phyloP scores from a whole-genome alignment of 257 asterid species.

The Paulownia fortunei region DNA sequence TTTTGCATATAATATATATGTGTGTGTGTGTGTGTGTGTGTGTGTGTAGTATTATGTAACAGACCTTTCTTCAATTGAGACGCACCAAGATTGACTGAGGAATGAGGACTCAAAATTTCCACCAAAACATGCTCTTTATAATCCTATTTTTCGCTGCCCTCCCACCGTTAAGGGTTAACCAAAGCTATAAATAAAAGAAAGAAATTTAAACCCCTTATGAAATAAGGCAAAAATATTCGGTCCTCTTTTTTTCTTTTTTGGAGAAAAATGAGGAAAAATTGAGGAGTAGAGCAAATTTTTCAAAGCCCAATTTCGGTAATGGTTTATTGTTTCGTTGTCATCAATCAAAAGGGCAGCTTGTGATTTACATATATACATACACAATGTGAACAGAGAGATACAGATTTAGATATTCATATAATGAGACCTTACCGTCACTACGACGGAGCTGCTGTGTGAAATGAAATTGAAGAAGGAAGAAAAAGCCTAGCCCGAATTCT shows the following conservation, averaged over 20 bases:
- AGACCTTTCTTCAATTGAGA: no score
- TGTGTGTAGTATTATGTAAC: no score
- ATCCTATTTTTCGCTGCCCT: no score
- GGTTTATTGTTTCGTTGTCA: conserved; percentile 7
- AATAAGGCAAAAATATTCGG: conserved; percentile 7
- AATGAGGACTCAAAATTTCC: no score
- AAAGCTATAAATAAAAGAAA: no score
- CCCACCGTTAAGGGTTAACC: no score
- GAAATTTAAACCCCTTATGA: not conserved
- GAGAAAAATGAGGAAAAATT: conserved; percentile 10
- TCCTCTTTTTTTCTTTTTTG: not conserved
- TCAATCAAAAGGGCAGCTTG: conserved; percentile 1
- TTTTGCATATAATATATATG: no score
- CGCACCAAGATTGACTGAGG: no score
- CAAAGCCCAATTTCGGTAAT: not conserved
- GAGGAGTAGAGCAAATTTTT: not conserved
- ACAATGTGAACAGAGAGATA: not conserved
- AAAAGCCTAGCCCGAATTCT: no score
- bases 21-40: no score
- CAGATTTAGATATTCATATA: not conserved
- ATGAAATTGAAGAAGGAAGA: no score
- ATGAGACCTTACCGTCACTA: not conserved
- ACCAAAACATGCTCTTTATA: no score
- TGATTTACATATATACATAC: not conserved
- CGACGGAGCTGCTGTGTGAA: conserved; percentile 16